A percentile compares a stretch with the other conserved stretches of the same genome.
phyloP scores from a whole-genome alignment of 2,329 filamentous ascomycete genomes.

The Xylaria hypoxylon region DNA sequence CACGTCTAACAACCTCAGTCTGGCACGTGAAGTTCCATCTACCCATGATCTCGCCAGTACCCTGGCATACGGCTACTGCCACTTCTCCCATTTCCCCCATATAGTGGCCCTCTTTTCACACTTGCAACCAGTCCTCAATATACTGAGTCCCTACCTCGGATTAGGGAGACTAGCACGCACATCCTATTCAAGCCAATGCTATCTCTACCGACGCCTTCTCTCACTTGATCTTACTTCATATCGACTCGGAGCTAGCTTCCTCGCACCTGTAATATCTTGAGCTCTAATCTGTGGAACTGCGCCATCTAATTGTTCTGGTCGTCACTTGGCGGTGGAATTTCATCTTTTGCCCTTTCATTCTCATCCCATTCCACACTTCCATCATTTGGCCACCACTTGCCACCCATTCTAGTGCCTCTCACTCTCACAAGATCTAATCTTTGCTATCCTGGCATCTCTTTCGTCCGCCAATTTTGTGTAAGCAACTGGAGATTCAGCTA shows the following conservation, averaged over 20 bases:
- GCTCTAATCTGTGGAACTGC: constrained; percentile 29
- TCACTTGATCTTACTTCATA: constrained; percentile 16
- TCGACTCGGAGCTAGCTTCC: constrained; percentile 33
- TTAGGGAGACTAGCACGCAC: constrained; percentile 13
- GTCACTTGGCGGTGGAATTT: constrained; percentile 21
- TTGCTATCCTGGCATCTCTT: constrained; percentile 50
- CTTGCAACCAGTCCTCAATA: constrained; percentile 1
- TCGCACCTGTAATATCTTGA: constrained; percentile 23
- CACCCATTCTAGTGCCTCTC: constrained; percentile 35
- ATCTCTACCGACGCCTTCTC: constrained; percentile 32
- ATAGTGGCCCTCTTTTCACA: constrained; percentile 1
- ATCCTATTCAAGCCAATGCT: constrained; percentile 1
- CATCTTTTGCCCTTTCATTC: constrained; percentile 20
- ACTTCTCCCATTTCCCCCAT: constrained; percentile 14
- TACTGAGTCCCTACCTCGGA: constrained; percentile 14
- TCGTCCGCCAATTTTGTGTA: constrained; percentile 48
- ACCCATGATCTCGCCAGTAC: constrained; percentile 26
- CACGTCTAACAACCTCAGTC: constrained; percentile 6
- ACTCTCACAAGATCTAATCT: constrained; percentile 47
- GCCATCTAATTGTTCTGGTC: constrained; percentile 28
- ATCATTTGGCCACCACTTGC: constrained; percentile 32
- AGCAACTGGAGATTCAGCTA: constrained; percentile 39
- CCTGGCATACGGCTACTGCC: constrained; percentile 14
- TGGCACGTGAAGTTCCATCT: constrained; percentile 30
- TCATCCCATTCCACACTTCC: constrained; percentile 25